Conservation (phyloP, 352 stramenopile species). For the Lagenidium sp. region DNA sequence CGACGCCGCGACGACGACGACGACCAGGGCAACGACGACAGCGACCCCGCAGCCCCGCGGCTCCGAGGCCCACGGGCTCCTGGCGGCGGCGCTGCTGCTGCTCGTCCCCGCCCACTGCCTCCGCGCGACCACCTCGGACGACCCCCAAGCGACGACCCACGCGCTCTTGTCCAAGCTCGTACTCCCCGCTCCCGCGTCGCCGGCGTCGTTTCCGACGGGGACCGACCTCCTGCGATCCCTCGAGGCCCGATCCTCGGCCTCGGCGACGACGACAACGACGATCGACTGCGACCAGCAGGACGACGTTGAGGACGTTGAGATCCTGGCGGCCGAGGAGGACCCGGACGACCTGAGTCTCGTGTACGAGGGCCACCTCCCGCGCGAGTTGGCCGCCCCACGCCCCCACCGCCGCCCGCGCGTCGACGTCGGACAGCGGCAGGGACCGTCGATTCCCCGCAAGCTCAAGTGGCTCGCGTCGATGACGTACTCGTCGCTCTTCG, state of each 20-base stretch:
- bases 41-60: constrained; percentile 8
- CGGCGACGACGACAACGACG: no score
- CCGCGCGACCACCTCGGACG: constrained; percentile 17
- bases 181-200: not conserved
- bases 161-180: constrained; percentile 14
- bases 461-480: not conserved
- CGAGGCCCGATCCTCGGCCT: no score
- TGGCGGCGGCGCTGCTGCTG: constrained; percentile 37
- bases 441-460: not conserved
- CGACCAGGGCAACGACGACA: not conserved
- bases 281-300: no score
- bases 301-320: constrained; percentile 16
- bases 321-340: constrained; percentile 41
- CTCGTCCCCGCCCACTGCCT: no score
- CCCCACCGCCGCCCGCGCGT: not conserved
- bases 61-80: constrained; percentile 25
- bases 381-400: no score
- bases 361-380: constrained; percentile 27
- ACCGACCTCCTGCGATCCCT: not conserved
- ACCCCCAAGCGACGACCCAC: constrained; percentile 6
- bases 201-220: no score
- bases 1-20: constrained; percentile 1
- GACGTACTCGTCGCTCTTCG: not conserved
- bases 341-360: constrained; percentile 51
- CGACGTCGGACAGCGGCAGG: not conserved